Base-by-base conservation (phyloP, 139 green algal species). In the Tetratostichococcus sp. region DNA sequence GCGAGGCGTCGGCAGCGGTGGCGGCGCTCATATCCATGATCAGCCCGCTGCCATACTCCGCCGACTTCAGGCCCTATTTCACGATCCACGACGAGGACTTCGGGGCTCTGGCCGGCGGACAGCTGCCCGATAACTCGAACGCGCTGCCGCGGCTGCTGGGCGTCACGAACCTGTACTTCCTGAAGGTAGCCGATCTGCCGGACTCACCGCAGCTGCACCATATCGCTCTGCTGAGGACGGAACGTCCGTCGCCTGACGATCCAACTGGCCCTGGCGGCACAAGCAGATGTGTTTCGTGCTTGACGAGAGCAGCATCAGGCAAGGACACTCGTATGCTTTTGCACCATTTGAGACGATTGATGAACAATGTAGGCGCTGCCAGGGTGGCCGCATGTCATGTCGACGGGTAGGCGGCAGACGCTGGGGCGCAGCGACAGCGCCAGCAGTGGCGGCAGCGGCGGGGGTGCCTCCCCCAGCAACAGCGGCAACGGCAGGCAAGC, bases 1-100 rank as follows among this genome's bases (percentile, higher is more conserved):
- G 75, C 1, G 87, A 91, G 50, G 86, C 82, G 78, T 89, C 79
- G 11, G 73, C 76, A 6, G 79, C 88, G 6, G 88, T 96, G 26
- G 89, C 87, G 22, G 90, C 92, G 8, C 82, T 97, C 62, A 43
- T 96, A 14, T 77, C 77, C 0, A 79, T 97, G 25, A 79, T 91
- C 30, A 84, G 86, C 25, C 93, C 93, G 19, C 83, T 97, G 59
- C 92, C 93, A 16, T 97, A 90, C 81, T 67, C 42, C 16, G 65
- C 78, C 14, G 92, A 97, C 79, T 94, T 94, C 75, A 75, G 93
- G 59, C 94, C 93, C 0, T 98, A 95, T 83, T 95, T 93, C 80
- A 97, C 91, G 59, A 97, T 98, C 35, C 94, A 98, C 67, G 94
- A 98, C 82, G 43, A 85, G 1, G 75, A 84, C 30, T 98, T 93